Conservation (phyloP, 2,329 filamentous ascomycete genomes). For the Fusarium concolor region DNA sequence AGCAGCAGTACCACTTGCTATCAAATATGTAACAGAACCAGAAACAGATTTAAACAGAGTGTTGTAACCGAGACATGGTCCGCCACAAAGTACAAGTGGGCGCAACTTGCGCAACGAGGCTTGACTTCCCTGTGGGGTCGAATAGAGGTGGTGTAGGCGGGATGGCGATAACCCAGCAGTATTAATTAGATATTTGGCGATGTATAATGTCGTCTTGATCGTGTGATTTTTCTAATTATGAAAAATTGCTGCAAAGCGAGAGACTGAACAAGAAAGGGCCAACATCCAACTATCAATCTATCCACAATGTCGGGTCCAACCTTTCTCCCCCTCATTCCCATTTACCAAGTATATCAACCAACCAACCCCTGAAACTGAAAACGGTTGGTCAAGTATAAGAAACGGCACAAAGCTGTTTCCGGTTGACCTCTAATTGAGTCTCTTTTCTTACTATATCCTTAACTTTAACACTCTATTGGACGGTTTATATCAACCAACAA, state of each 20-base stretch:
- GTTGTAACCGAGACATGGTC: conserved; percentile 55
- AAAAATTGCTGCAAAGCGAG: conserved; percentile 2
- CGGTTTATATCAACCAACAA: background rate
- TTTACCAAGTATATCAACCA: background rate
- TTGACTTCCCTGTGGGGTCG: conserved; percentile 9
- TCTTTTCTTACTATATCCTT: background rate
- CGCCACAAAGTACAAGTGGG: conserved; percentile 39
- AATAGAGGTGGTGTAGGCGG: background rate
- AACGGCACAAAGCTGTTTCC: background rate
- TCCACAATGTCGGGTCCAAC: conserved; percentile 24
- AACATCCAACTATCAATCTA: conserved; percentile 2
- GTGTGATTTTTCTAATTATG: background rate
- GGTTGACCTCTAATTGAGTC: background rate
- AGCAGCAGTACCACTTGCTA: conserved; percentile 4
- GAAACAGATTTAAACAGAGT: conserved; percentile 37
- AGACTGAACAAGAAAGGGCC: conserved; percentile 10
- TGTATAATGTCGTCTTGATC: too few relatives aligned
- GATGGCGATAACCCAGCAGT: background rate
- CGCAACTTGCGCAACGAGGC: conserved; percentile 19
- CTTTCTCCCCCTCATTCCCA: conserved; percentile 14
- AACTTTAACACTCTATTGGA: conserved; percentile 10
- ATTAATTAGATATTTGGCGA: background rate
- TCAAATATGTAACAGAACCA: conserved; percentile 13
- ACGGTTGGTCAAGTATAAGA: background rate
- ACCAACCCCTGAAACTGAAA: conserved; percentile 26